Evolutionary conservation across 2,329 filamentous ascomycete genomes (phyloP).

Genomic region (Fusarium tuaranense): DNA sequence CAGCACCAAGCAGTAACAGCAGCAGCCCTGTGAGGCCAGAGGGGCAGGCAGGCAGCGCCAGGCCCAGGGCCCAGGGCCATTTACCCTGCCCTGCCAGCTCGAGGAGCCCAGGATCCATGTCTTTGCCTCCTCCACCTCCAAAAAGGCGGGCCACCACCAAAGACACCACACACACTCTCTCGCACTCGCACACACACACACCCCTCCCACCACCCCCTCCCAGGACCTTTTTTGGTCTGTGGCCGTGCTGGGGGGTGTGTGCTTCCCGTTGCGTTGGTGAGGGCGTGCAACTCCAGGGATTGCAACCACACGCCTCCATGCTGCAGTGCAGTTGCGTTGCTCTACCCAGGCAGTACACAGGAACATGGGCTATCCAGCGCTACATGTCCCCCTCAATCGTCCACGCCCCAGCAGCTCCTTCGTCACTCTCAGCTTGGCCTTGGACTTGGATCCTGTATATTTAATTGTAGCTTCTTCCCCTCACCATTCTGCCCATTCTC

Average conservation of each 20-base stretch:
- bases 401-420: constrained; percentile 19
- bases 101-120: constrained; percentile 7
- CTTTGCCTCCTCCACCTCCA: constrained; percentile 8
- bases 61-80: constrained; percentile 16
- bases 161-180: background rate
- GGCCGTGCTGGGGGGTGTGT: constrained; percentile 28
- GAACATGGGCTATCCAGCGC: constrained; percentile 14
- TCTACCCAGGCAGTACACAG: background rate
- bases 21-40: constrained; percentile 43
- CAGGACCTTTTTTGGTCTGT: constrained; percentile 37
- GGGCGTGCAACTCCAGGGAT: constrained; percentile 2
- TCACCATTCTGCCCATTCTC: constrained; percentile 35
- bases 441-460: constrained; percentile 38
- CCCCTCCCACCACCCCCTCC: constrained; percentile 28
- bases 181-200: background rate
- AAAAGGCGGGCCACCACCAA: background rate
- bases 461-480: constrained; percentile 49
- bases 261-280: background rate
- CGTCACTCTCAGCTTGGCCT: constrained; percentile 34
- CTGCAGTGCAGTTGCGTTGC: background rate
- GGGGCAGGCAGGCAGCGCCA: constrained; percentile 21
- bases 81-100: background rate
- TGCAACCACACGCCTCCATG: background rate
- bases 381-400: constrained; percentile 20
- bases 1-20: constrained; percentile 7